Evolutionary conservation across 2,329 filamentous ascomycete genomes (phyloP), one percentile per base, ranked within the genome.

Genomic region (Myriosclerotinia curreyana): DNA sequence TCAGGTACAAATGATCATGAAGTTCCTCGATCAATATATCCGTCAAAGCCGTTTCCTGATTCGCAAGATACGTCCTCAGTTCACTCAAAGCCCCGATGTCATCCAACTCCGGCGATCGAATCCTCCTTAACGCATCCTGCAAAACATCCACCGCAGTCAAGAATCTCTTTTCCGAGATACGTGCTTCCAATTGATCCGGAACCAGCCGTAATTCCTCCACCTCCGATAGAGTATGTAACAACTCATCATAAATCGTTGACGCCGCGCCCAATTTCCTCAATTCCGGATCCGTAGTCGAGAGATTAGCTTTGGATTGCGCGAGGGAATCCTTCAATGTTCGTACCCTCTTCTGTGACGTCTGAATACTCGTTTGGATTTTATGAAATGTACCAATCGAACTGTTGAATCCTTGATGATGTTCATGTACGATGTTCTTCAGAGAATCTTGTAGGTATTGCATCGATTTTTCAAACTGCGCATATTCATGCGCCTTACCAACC

Each of bases 321-420:
- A 99, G 80, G n/a, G 91, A 92, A 64, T 92, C 86, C 75, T 94
- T 95, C 67, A 99, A 80, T 15, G 82, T 81, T 65, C 94, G 86
- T 62, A 99, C 91, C 66, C 92, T 87, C 72, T 87, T 87, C 77
- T 99, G 95, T 20, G 92, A 96, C 59, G 86, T 82, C 72, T 94
- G 90, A 69, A 99, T 95, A 77, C 92, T 96, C 60, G 88, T 86
- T 76, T 99, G 95, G 67, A 99, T 99, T 77, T 96, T 97, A 80
- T 99, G 96, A 74, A 98, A 99, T 25, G 94, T 98, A 76, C 94
- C 95, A 68, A 99, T 98, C 59, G 94, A 97, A 76, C 92, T 96
- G 78, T 98, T 99, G 83, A 99, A 99, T 54, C 95, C 96, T 76
- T 99, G 95, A 74, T 99, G 94, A 74, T 99, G 94, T 78, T 99